Conservation (phyloP, 2,329 filamentous ascomycete species). For the Lasiodiplodia sp. region DNA sequence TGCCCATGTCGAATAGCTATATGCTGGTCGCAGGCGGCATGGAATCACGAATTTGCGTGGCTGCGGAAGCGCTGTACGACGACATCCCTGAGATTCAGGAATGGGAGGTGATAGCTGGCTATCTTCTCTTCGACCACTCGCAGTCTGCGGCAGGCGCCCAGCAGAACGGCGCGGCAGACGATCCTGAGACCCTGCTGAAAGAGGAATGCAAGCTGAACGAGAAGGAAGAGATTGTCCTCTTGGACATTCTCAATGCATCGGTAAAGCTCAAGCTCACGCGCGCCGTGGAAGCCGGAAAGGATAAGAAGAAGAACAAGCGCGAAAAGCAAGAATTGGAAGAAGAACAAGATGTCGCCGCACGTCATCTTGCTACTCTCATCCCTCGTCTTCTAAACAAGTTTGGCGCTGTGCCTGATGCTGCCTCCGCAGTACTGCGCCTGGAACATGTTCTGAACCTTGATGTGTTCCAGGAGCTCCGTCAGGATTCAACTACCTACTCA, state of each 20-base stretch:
- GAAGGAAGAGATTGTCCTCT: slow-evolving; percentile 79
- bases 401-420: slow-evolving; percentile 85
- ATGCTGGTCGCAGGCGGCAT: slow-evolving; percentile 69
- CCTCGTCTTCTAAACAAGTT: slow-evolving; percentile 91
- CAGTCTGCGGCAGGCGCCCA: slow-evolving; percentile 54
- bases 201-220: slow-evolving; percentile 75
- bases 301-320: slow-evolving; percentile 61
- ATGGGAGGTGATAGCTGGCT: slow-evolving; percentile 89
- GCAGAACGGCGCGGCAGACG: slow-evolving; percentile 63
- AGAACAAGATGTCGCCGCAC: slow-evolving; percentile 77
- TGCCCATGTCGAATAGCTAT: slow-evolving; percentile 48
- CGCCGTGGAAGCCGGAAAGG: slow-evolving; percentile 66
- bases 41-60: slow-evolving; percentile 85
- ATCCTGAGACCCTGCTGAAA: slow-evolving; percentile 70
- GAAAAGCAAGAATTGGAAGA: slow-evolving; percentile 70
- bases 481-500: slow-evolving; percentile 81
- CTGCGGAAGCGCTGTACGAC: slow-evolving; percentile 84
- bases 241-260: slow-evolving; percentile 85
- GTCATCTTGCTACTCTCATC: slow-evolving; percentile 79
- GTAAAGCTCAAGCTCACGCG: slow-evolving; percentile 77
- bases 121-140: slow-evolving; percentile 91
- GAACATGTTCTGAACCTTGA: slow-evolving; percentile 88
- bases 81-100: slow-evolving; percentile 80
- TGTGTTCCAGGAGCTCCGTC: slow-evolving; percentile 85
- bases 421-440: slow-evolving; percentile 82